A percentile compares a stretch with the other conserved stretches of the same genome.
These are phyloP conservation scores for Eleusine indica DNA, from an alignment of 176 grass and related monocot species.

Conservation along the genomic window DNA sequence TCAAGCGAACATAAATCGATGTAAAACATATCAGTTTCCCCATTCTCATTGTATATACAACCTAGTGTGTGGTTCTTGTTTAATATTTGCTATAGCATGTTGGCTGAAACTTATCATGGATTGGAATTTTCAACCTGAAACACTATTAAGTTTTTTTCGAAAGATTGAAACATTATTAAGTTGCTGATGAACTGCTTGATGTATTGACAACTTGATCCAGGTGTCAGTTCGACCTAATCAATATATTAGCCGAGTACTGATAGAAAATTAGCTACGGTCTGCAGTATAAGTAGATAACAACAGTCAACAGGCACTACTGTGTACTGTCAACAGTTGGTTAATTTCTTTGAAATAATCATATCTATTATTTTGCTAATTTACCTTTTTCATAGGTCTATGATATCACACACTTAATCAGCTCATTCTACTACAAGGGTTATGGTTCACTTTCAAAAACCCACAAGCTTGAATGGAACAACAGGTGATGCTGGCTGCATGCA, in stretches of 20 bases:
- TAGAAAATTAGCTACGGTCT: slow-evolving; percentile 18
- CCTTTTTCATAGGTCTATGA: slow-evolving; percentile 62
- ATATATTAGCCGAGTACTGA: background rate
- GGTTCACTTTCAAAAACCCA: slow-evolving; percentile 89
- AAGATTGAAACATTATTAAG: background rate
- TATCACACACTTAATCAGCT: slow-evolving; percentile 72
- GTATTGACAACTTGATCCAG: background rate
- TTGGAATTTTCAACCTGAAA: slow-evolving; percentile 1
- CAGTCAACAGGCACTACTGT: background rate
- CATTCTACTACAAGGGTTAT: slow-evolving; percentile 88
- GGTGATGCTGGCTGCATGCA: slow-evolving; percentile 43
- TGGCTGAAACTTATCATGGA: background rate
- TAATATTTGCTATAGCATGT: slow-evolving; percentile 1
- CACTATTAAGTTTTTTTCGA: background rate
- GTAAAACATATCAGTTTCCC: slow-evolving; percentile 1
- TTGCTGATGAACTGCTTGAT: slow-evolving; percentile 12
- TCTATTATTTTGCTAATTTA: background rate
- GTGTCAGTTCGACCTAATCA: background rate
- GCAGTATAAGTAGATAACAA: background rate
- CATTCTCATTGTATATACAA: background rate
- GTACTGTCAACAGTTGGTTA: slow-evolving; percentile 7
- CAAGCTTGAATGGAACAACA: slow-evolving; percentile 97
- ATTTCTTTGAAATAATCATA: background rate
- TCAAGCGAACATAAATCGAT: slow-evolving; percentile 8
- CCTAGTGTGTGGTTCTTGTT: background rate